phyloP scores from a whole-genome alignment of 129 eudicot genomes.

The Chrysanthemum lavandulifolium region DNA sequence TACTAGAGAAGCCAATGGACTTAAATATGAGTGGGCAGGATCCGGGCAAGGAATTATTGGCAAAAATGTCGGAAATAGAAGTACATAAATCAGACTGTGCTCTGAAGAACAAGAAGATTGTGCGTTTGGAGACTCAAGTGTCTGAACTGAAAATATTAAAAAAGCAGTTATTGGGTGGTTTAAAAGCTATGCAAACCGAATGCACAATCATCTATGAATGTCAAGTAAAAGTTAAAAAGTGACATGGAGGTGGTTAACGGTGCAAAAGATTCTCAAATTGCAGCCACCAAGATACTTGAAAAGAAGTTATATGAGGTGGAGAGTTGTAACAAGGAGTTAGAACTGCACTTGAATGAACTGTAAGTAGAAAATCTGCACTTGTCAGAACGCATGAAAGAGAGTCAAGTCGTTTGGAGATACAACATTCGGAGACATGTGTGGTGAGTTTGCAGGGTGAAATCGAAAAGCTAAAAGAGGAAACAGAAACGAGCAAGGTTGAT shows the following conservation, averaged over 20 bases:
- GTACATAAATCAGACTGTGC: too few species aligned
- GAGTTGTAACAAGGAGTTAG: conserved; percentile 52
- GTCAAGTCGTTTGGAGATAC: conserved; percentile 52
- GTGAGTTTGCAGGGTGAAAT: conserved; percentile 44
- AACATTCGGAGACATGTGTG: conserved; percentile 49
- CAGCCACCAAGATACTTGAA: conserved; percentile 49
- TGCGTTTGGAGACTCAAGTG: too few species aligned
- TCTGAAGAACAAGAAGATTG: too few species aligned
- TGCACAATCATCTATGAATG: conserved; percentile 35
- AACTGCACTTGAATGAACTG: conserved; percentile 41
- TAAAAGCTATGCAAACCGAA: conserved; percentile 45
- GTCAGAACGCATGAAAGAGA: conserved; percentile 60
- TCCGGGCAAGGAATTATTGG: conserved; percentile 32
- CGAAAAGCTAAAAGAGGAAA: conserved; percentile 42
- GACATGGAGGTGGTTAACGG: conserved; percentile 38
- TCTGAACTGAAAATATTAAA: too few species aligned
- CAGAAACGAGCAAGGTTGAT: conserved; percentile 47
- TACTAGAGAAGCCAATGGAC: conserved; percentile 22
- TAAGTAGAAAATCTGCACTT: conserved; percentile 64
- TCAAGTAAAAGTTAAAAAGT: conserved; percentile 32
- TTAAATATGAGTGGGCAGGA: conserved; percentile 26
- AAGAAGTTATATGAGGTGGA: conserved; percentile 45
- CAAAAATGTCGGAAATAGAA: too few species aligned
- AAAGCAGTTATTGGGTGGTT: too few species aligned
- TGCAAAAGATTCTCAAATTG: conserved; percentile 40